Percentiles rank a stretch among this genome's conserved stretches.
Conservation (phyloP, 805 yeast species). For the Scheffersomyces stipitis region DNA sequence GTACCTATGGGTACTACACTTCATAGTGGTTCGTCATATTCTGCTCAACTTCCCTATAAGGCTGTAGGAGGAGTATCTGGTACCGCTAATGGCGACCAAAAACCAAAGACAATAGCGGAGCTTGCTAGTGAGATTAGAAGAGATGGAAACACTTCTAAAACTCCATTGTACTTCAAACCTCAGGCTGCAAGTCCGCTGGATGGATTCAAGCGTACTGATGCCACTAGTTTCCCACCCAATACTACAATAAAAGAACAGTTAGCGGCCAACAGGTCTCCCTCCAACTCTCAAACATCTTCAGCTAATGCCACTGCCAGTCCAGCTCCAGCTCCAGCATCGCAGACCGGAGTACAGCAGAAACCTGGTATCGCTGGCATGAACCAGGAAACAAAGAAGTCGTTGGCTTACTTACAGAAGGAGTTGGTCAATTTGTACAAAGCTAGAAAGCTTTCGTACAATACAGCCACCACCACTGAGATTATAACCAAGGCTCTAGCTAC, state of each 20-base stretch:
- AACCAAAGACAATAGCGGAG: constrained; percentile 42
- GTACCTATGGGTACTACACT: constrained; percentile 19
- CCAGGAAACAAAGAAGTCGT: constrained; percentile 67
- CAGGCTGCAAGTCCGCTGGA: constrained; percentile 7
- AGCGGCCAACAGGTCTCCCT: constrained; percentile 44
- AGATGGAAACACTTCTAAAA: constrained; percentile 28
- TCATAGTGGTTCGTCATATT: too few species aligned
- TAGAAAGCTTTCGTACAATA: constrained; percentile 65
- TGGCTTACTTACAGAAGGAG: constrained; percentile 84
- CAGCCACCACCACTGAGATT: constrained; percentile 79
- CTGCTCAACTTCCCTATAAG: constrained; percentile 22
- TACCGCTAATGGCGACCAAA: constrained; percentile 14
- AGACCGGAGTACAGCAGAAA: constrained; percentile 2
- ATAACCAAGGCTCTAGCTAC: constrained; percentile 90
- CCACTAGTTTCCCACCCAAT: constrained; percentile 4
- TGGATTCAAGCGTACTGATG: neutral
- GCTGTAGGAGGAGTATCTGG: constrained; percentile 1
- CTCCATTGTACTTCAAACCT: constrained; percentile 37
- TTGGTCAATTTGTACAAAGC: constrained; percentile 77
- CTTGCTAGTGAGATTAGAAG: constrained; percentile 41
- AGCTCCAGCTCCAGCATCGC: constrained; percentile 6
- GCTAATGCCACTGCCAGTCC: too few species aligned
- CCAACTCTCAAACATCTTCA: constrained; percentile 17
- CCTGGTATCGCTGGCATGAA: constrained; percentile 36
- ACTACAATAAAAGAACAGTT: constrained; percentile 44